These are phyloP conservation scores for Xylariaceae sp. DNA, from an alignment of 2,329 filamentous ascomycete species.

Conservation along the genomic window DNA sequence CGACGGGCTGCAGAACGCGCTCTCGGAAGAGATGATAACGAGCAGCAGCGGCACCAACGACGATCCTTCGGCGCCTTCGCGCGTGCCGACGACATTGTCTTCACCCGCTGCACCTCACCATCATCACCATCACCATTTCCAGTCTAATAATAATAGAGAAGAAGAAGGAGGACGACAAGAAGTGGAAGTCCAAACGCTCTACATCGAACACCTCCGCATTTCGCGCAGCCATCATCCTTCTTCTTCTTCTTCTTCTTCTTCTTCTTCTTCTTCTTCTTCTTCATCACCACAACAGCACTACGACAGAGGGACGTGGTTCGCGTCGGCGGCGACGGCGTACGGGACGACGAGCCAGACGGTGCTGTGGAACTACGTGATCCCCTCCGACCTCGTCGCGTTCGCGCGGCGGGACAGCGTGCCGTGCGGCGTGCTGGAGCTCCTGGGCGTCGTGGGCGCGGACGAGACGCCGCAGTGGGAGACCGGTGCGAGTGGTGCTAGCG, in stretches of 20 bases:
- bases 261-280: too few relatives aligned
- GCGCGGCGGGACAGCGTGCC: conserved; percentile 48
- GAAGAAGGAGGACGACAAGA: too few relatives aligned
- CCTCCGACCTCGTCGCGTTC: conserved; percentile 46
- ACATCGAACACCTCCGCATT: conserved; percentile 44
- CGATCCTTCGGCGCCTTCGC: conserved; percentile 21
- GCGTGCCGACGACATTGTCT: too few relatives aligned
- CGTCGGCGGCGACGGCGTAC: conserved; percentile 50
- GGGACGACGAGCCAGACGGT: conserved; percentile 49
- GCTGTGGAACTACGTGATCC: conserved; percentile 57
- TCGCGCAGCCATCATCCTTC: too few relatives aligned
- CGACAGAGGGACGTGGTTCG: conserved; percentile 50
- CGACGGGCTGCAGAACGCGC: conserved; percentile 42
- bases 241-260: too few relatives aligned
- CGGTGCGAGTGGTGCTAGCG: not conserved
- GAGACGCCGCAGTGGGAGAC: conserved; percentile 53
- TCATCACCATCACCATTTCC: too few relatives aligned
- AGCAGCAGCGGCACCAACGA: conserved; percentile 33
- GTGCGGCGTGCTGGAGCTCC: conserved; percentile 53
- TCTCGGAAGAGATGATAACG: too few relatives aligned
- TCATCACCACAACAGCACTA: conserved; percentile 25
- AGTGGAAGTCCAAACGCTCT: conserved; percentile 34
- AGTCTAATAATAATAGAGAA: too few relatives aligned
- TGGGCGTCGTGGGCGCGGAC: conserved; percentile 43
- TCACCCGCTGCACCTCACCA: too few relatives aligned